phyloP scores from a whole-genome alignment of 139 green algal genomes.

The Micromonas commoda region DNA sequence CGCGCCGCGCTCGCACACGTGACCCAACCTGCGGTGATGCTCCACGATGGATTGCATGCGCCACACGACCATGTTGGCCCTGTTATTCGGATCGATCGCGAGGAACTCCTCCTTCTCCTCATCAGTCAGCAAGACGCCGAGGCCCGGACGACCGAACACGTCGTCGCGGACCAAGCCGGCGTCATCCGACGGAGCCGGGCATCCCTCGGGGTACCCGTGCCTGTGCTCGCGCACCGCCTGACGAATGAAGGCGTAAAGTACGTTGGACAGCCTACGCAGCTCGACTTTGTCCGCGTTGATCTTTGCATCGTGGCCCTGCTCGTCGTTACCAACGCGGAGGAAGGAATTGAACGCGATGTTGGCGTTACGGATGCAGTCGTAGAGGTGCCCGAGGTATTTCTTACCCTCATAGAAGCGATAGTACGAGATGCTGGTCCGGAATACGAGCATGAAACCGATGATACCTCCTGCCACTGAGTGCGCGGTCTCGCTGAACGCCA shows the following conservation, averaged over 20 bases:
- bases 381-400: conserved; percentile 8
- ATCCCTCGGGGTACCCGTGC: neutral
- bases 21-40: conserved; percentile 1
- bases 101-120: conserved; percentile 6
- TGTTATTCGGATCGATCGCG: neutral
- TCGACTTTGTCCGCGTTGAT: neutral
- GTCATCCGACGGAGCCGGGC: neutral
- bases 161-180: neutral
- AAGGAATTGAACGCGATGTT: conserved; percentile 3
- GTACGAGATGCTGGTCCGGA: conserved; percentile 26
- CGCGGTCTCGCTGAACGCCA: conserved; percentile 3
- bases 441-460: conserved; percentile 30
- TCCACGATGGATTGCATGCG: conserved; percentile 26
- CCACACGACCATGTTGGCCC: neutral
- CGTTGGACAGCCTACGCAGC: conserved; percentile 20
- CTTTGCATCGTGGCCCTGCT: neutral
- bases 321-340: neutral
- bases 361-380: conserved; percentile 3
- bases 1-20: conserved; percentile 26
- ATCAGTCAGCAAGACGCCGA: conserved; percentile 19
- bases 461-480: conserved; percentile 9
- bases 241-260: conserved; percentile 24
- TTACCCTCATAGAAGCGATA: conserved; percentile 30
- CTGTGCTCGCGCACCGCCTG: conserved; percentile 22
- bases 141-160: neutral